Evolutionary conservation across 2,329 filamentous ascomycete species (phyloP).

Genomic region (Elsinoe ampelina): DNA sequence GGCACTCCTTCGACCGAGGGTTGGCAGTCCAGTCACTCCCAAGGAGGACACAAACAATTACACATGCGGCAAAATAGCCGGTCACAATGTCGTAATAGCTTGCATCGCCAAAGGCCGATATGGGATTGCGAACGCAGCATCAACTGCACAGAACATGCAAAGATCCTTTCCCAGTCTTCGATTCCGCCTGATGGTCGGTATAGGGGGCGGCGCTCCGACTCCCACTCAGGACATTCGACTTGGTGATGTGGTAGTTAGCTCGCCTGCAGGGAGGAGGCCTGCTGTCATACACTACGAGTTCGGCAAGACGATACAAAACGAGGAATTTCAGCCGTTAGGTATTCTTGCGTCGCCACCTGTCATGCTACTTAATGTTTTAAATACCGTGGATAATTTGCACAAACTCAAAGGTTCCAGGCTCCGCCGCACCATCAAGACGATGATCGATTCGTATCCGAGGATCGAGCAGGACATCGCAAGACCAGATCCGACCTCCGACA

Average conservation of each 20-base stretch:
- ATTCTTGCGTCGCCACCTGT: background rate
- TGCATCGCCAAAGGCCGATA: background rate
- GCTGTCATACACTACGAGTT: constrained; percentile 22
- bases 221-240: background rate
- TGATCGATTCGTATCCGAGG: background rate
- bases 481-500: background rate
- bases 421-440: background rate
- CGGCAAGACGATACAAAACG: constrained; percentile 15
- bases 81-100: background rate
- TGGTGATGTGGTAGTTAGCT: constrained; percentile 11
- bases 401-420: background rate
- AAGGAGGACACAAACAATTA: background rate
- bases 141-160: background rate
- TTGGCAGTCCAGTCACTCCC: background rate
- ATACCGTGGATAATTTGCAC: background rate
- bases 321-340: background rate
- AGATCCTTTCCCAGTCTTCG: background rate
- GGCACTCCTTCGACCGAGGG: constrained; percentile 16
- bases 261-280: constrained; percentile 14
- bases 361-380: background rate
- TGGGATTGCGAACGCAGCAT: background rate
- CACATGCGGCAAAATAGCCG: background rate
- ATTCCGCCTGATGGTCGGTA: constrained; percentile 9
- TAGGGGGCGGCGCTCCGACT: constrained; percentile 3
- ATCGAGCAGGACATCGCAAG: background rate